Evolutionary conservation across 805 yeast genomes (phyloP).

Genomic region (Teunomyces atbi): DNA sequence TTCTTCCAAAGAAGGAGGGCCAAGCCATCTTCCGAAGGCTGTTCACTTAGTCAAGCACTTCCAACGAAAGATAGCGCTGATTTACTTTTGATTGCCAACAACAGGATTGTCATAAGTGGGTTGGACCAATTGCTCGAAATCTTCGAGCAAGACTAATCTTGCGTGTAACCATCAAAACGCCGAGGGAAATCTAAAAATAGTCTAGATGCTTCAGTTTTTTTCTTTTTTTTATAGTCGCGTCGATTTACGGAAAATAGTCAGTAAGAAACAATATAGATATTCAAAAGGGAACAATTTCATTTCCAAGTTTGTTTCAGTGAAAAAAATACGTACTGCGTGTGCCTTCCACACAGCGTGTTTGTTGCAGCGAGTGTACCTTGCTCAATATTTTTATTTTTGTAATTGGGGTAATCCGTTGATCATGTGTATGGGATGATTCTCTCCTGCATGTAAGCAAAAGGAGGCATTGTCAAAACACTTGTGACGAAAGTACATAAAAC

Average conservation of each 20-base stretch:
- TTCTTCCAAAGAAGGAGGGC: constrained; percentile 12
- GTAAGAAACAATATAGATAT: too few relatives aligned
- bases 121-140: constrained; percentile 15
- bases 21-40: constrained; percentile 7
- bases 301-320: too few relatives aligned
- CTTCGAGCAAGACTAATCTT: background rate
- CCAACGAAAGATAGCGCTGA: constrained; percentile 9
- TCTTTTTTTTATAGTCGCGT: background rate
- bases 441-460: constrained; percentile 2
- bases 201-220: background rate
- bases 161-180: background rate
- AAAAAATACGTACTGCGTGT: too few relatives aligned
- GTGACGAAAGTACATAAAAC: constrained; percentile 1
- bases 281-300: too few relatives aligned
- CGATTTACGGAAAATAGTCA: background rate
- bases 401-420: background rate
- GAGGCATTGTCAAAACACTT: constrained; percentile 6
- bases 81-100: constrained; percentile 31
- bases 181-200: background rate
- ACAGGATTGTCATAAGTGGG: constrained; percentile 26
- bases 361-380: background rate
- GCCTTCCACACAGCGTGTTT: too few relatives aligned
- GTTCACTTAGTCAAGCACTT: constrained; percentile 8
- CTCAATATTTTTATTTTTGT: background rate
- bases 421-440: background rate